These are phyloP conservation scores for Phytophthora pistaciae DNA, from an alignment of 352 stramenopile species.

Conservation along the genomic window DNA sequence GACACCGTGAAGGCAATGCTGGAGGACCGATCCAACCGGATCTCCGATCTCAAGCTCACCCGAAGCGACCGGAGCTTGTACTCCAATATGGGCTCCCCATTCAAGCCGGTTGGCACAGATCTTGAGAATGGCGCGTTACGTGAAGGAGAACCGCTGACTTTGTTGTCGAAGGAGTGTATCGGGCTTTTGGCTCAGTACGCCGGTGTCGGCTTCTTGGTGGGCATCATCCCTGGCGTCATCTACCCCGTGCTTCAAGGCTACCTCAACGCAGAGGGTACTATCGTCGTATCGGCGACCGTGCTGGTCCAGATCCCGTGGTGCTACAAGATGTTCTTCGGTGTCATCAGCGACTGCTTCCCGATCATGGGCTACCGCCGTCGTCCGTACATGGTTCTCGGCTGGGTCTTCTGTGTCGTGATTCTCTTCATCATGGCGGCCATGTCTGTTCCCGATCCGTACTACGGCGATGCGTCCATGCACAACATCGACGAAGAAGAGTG, in stretches of 20 bases:
- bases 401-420: conserved; percentile 43
- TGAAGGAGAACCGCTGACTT: conserved; percentile 33
- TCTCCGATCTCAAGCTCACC: conserved; percentile 19
- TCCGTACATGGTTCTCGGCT: conserved; percentile 58
- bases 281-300: conserved; percentile 46
- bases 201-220: conserved; percentile 51
- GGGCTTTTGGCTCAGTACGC: conserved; percentile 57
- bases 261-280: conserved; percentile 57
- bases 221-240: conserved; percentile 51
- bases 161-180: conserved; percentile 50
- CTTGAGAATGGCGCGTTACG: conserved; percentile 42
- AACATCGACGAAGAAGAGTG: conserved; percentile 38
- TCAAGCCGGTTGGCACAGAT: conserved; percentile 19
- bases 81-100: conserved; percentile 24
- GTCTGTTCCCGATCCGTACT: conserved; percentile 43
- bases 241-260: conserved; percentile 66
- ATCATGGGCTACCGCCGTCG: conserved; percentile 54
- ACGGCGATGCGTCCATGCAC: conserved; percentile 45
- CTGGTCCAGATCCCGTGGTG: conserved; percentile 59
- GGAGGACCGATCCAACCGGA: conserved; percentile 24
- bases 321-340: conserved; percentile 64
- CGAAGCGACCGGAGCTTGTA: conserved; percentile 17
- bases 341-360: conserved; percentile 63
- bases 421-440: conserved; percentile 44
- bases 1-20: conserved; percentile 26